These are phyloP conservation scores for Colletotrichum scovillei DNA, from an alignment of 2,329 filamentous ascomycete genomes.

Conservation along the genomic window DNA sequence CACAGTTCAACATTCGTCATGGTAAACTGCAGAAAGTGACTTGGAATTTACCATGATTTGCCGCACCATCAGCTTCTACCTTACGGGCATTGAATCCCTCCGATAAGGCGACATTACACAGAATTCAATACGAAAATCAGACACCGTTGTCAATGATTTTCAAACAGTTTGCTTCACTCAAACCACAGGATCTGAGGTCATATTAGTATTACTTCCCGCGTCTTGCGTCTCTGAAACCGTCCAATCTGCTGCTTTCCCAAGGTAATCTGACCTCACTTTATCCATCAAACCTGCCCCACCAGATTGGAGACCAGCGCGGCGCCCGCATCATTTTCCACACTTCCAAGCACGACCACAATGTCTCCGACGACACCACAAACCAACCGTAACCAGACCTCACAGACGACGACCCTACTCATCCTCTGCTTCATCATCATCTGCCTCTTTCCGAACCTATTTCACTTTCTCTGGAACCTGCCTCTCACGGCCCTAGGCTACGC, in stretches of 20 bases:
- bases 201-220: background rate
- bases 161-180: no score
- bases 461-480: conserved; percentile 62
- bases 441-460: conserved; percentile 65
- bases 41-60: no score
- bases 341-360: conserved; percentile 42
- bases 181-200: background rate
- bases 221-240: background rate
- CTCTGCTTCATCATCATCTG: conserved; percentile 60
- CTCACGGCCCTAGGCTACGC: conserved; percentile 50
- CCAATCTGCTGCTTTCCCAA: conserved; percentile 20
- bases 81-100: no score
- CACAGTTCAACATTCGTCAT: no score
- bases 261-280: conserved; percentile 32
- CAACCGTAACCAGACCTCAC: conserved; percentile 46
- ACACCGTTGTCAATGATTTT: no score
- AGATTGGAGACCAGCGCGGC: conserved; percentile 21
- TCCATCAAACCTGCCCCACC: conserved; percentile 33
- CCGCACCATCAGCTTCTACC: no score
- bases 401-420: conserved; percentile 58
- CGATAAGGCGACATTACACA: no score
- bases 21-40: no score
- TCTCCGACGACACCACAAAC: conserved; percentile 50
- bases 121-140: no score
- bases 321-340: conserved; percentile 24